Evolutionary conservation across 805 yeast species (phyloP), one percentile per base, ranked within the genome.

Genomic region (Metschnikowia lachancei): DNA sequence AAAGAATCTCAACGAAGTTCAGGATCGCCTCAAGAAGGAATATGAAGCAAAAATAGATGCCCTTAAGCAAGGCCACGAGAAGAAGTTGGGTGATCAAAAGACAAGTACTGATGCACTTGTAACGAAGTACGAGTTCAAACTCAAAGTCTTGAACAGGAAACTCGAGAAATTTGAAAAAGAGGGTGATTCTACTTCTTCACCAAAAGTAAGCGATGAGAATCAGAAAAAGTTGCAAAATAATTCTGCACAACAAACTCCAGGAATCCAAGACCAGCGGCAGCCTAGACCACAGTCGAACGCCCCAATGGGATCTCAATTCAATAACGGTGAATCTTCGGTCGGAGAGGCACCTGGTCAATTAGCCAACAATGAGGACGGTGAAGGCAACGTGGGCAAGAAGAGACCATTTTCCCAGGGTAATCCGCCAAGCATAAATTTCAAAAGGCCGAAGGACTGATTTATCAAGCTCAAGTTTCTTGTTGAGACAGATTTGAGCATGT

Each of bases 61-160:
- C n/a, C 53, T 62, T 39, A 59, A 60, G 33, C 44, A 51, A 24
- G 60, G 58, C 10, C 62, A 61, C 34, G 57, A 55, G 19, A 47
- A 47, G 41, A 46, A 43, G 35, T 39, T 61, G 43, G 50, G 50
- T 5, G 41, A 38, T 5, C 49, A 54, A 49, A 64, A 62, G 43
- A 72, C 69, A 28, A 76, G 71, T 38, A 73, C 77, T 2, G 66
- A 78, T 43, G 76, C 78, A 20, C 75, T 79, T 36, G 77, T 78
- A 41, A 78, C 80, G 58, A 82, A 81, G 56, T 75, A 74, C 39
- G 84, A 78, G 49, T 75, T 85, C 62, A 77, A 81, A 54, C 73
- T 75, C 46, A 77, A 74, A 48, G 75, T 84, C 62, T 67, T 80
- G 54, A 76, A 74, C 54, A 70, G 72, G 52, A 81, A 77, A 60